phyloP scores from a whole-genome alignment of 441 rosid genomes.

The Eutrema salsugineum region DNA sequence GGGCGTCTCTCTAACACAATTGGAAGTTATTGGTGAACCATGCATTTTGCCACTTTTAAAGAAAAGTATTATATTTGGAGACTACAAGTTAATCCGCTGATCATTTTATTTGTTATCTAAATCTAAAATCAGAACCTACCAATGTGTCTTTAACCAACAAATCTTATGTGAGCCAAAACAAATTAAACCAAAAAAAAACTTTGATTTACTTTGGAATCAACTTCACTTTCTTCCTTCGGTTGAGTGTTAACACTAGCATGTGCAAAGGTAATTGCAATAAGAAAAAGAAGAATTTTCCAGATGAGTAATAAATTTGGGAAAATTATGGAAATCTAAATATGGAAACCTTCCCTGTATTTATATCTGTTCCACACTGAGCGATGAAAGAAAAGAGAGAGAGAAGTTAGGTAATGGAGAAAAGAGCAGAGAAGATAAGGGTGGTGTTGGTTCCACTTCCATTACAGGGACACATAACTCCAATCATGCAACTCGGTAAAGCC shows the following conservation, averaged over 20 bases:
- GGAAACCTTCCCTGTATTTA: neutral
- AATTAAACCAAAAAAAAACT: no score
- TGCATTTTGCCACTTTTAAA: no score
- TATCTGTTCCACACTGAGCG: no score
- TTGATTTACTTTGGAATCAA: no score
- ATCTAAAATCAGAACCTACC: no score
- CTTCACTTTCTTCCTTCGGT: neutral
- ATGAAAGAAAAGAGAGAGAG: neutral
- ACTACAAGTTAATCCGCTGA: neutral
- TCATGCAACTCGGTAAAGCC: conserved; percentile 36
- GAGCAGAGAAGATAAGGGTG: neutral
- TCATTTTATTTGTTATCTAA: neutral
- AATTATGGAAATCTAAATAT: neutral
- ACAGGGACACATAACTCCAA: conserved; percentile 39
- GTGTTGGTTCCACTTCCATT: neutral
- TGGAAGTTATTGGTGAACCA: no score
- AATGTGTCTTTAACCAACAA: no score
- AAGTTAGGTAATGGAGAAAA: neutral
- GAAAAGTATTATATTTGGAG: neutral
- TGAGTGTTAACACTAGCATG: neutral
- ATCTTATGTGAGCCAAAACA: no score
- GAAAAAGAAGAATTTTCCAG: no score
- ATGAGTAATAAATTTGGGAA: neutral
- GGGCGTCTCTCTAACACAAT: no score
- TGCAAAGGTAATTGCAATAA: neutral